Conservation (phyloP, 1,139 yeast genomes). For the Barnettozyma hawaiiensis region DNA sequence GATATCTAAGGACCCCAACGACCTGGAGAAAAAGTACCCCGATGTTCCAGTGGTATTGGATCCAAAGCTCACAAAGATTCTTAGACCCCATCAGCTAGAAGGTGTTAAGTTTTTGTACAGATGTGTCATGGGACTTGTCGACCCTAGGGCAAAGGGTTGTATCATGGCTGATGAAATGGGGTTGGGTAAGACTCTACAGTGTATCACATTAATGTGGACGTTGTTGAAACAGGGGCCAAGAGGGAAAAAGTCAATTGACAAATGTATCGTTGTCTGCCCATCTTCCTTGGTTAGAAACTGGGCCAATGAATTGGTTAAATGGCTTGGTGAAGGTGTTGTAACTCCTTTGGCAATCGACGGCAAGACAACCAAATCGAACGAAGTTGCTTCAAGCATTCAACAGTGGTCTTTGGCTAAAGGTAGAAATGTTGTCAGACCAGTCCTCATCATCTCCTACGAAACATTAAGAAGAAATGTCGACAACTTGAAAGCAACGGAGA, state of each 20-base stretch:
- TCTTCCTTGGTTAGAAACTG: slow-evolving; percentile 91
- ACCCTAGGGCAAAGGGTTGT: slow-evolving; percentile 87
- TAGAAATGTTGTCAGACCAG: slow-evolving; percentile 87
- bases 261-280: slow-evolving; percentile 93
- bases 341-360: slow-evolving; percentile 94
- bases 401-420: slow-evolving; percentile 92
- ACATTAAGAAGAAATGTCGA: slow-evolving; percentile 85
- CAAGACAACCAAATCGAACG: slow-evolving; percentile 61
- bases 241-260: slow-evolving; percentile 78
- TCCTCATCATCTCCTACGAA: slow-evolving; percentile 90
- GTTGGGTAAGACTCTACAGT: slow-evolving; percentile 90
- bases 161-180: slow-evolving; percentile 99
- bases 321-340: slow-evolving; percentile 90
- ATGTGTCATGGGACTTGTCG: slow-evolving; percentile 86
- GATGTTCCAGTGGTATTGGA: slow-evolving; percentile 96
- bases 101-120: slow-evolving; percentile 89
- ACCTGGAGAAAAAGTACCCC: slow-evolving; percentile 47
- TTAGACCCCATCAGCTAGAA: slow-evolving; percentile 94
- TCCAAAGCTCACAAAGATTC: slow-evolving; percentile 74
- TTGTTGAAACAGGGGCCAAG: slow-evolving; percentile 84
- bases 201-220: slow-evolving; percentile 93
- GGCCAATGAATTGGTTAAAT: slow-evolving; percentile 94
- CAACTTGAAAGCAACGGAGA: slow-evolving; percentile 68
- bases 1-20: slow-evolving; percentile 48
- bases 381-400: slow-evolving; percentile 62